These are phyloP conservation scores for Tremellales sp. DNA, from an alignment of 1,284 basidiomycete genomes.

Conservation along the genomic window DNA sequence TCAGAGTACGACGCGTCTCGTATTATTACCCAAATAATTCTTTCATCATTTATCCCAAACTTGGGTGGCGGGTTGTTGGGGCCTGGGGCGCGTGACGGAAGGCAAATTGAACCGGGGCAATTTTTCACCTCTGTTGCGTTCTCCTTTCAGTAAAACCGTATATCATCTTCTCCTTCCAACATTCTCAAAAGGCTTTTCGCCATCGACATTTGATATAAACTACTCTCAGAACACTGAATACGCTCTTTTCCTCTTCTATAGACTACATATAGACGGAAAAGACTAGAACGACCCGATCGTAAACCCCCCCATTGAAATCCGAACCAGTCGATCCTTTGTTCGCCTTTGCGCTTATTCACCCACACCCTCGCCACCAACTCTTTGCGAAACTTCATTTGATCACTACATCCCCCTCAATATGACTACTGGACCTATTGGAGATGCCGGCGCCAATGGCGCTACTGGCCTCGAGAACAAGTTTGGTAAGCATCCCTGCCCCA, in stretches of 20 bases:
- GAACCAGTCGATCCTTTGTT: background rate
- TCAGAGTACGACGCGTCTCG: no score
- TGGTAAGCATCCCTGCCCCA: constrained; percentile 54
- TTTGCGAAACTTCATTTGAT: background rate
- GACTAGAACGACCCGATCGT: background rate
- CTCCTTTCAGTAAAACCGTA: no score
- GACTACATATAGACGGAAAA: constrained; percentile 8
- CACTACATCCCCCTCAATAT: constrained; percentile 15
- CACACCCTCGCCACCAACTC: background rate
- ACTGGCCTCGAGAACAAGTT: constrained; percentile 76
- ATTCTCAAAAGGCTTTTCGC: no score
- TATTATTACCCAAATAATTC: no score
- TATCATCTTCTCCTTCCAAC: no score
- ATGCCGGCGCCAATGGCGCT: constrained; percentile 55
- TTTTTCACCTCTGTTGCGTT: no score
- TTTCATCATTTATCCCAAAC: no score
- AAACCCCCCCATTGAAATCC: background rate
- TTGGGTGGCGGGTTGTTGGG: no score
- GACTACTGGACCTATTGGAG: constrained; percentile 37
- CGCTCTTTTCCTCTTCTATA: constrained; percentile 15
- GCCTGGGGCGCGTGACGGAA: no score
- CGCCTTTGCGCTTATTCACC: background rate
- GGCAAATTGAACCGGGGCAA: no score
- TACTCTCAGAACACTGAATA: no score
- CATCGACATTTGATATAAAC: no score